Evolutionary conservation across 2,329 filamentous ascomycete species (phyloP), one percentile per base, ranked within the genome.

Genomic region (Fusarium robinianum): DNA sequence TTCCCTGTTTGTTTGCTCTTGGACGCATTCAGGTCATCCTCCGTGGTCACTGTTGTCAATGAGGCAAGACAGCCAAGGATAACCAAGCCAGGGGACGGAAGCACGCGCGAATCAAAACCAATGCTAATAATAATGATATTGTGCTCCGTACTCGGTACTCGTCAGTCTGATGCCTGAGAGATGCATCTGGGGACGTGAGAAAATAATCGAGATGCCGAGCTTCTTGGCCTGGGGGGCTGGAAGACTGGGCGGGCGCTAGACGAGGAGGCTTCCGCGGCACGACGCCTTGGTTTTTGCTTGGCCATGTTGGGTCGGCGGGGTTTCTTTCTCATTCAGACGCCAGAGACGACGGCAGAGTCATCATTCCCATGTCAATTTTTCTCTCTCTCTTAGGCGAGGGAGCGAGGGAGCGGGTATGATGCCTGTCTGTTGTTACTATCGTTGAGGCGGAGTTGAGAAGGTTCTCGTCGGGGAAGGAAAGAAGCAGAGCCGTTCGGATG

Each of bases 191-290:
- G 41, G 32, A 27, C 14, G 41, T 31, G 27, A 15, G 35, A 22
- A 41, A 21, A 36, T 14, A 25, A 23, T 41, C 33, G 14, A 33
- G 40, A 42, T 37, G 37, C 23, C 31, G 21, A 46, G 41, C 18
- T 18, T 50, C 46, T 53, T 41, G 41, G 41, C 19, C 17, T 33
- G 38, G 32, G 45, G n/a, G n/a, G n/a, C n/a, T n/a, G n/a, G n/a
- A n/a, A n/a, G n/a, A n/a, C n/a, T n/a, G n/a, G n/a, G 46, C 46
- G 45, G 30, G 49, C 33, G 30, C 21, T 37, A 18, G 34, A 18
- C n/a, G n/a, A n/a, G n/a, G n/a, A n/a, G n/a, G n/a, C n/a, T n/a
- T n/a, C n/a, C n/a, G n/a, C n/a, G n/a, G n/a, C n/a, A n/a, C n/a
- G n/a, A n/a, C n/a, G n/a, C n/a, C n/a, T n/a, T n/a, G n/a, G n/a